A percentile compares a stretch with the other conserved stretches of the same genome.
These are phyloP conservation scores for sorghum (Sorghum bicolor) DNA, from an alignment of 176 grass and related monocot genomes.

Conservation along the genomic window Sorghum_bicolor_NCBIv3 NC_012873.2:22557001-22557500, in stretches of 20 bases:
- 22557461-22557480: conserved; percentile 46
- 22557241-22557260: background rate
- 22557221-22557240: conserved; percentile 1
- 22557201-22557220: background rate
- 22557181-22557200: conserved; percentile 21
- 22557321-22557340: conserved; percentile 30
- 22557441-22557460: conserved; percentile 55
- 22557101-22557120: background rate
- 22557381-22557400: conserved; percentile 54
- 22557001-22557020: background rate
- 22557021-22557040: background rate
- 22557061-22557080: background rate
- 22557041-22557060: background rate
- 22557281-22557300: background rate
- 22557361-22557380: conserved; percentile 60
- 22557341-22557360: conserved; percentile 74
- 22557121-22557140: conserved; percentile 6
- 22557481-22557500: conserved; percentile 42
- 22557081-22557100: conserved; percentile 14
- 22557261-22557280: background rate
- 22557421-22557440: conserved; percentile 64
- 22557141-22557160: conserved; percentile 9
- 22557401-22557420: conserved; percentile 63
- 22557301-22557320: background rate
- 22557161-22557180: background rate